Conservation (phyloP, 805 yeast species). For the Pichia heedii region DNA sequence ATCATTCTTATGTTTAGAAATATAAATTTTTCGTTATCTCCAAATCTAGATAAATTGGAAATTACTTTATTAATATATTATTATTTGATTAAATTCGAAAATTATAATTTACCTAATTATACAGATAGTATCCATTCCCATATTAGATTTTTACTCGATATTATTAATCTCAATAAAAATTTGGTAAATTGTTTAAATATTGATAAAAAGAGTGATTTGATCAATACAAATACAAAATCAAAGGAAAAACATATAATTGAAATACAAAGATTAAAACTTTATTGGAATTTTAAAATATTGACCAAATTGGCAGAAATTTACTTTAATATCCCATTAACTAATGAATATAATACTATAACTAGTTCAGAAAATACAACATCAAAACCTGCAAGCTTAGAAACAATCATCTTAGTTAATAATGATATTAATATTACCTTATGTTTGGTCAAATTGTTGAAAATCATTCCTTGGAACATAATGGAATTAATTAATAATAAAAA, state of each 20-base stretch:
- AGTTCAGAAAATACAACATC: constrained; percentile 9
- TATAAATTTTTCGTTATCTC: constrained; percentile 37
- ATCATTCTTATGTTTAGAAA: constrained; percentile 37
- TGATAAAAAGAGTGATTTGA: constrained; percentile 13
- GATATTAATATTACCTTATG: constrained; percentile 28
- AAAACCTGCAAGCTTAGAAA: constrained; percentile 28
- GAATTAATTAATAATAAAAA: constrained; percentile 13
- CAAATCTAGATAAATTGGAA: constrained; percentile 40
- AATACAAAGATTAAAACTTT: constrained; percentile 31
- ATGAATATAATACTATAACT: constrained; percentile 1
- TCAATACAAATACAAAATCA: background rate
- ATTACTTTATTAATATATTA: constrained; percentile 40
- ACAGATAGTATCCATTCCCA: constrained; percentile 25
- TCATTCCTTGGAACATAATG: constrained; percentile 25
- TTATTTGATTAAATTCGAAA: constrained; percentile 34
- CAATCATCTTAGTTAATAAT: constrained; percentile 26
- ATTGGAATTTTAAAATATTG: constrained; percentile 35
- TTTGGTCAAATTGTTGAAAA: constrained; percentile 25
- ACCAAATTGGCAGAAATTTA: constrained; percentile 22
- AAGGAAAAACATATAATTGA: constrained; percentile 15
- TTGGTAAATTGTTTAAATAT: constrained; percentile 40
- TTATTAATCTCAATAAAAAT: constrained; percentile 32
- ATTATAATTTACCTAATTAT: constrained; percentile 15
- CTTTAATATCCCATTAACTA: constrained; percentile 14
- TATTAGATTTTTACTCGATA: constrained; percentile 32